Base-by-base conservation (phyloP, 2,329 filamentous ascomycete genomes). In the Ciborinia camelliae region DNA sequence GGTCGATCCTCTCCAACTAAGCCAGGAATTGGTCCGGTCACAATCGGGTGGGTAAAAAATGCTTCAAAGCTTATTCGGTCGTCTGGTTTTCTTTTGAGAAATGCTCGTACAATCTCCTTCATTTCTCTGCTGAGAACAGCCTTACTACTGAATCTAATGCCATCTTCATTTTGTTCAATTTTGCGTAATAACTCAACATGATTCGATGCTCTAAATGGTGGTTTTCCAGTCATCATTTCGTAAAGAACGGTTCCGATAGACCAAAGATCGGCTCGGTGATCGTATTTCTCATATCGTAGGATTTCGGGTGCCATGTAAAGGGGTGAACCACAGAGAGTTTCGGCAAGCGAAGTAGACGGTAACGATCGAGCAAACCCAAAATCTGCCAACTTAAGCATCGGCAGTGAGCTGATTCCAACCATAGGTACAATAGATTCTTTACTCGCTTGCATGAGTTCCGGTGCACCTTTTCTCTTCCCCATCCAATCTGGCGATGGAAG, bases 301-400 rank as follows among this genome's bases (percentile, higher is more conserved):
- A 99, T 99, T 79, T 99, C 95, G 4, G 95, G 95, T 0, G 95
- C 95, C 95, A 99, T 99, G 79, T 99, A 99, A 32, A 99, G 81
- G 12, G 95, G 95, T 15, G 95, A 98, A 23, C 95, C 95, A 76
- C 95, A 99, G 0, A 99, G 85, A 0, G 95, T 99, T 76, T 99
- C 95, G 14, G 95, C 95, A 68, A 99, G 83, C 6, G 93, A 94
- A 0, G 94, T 96, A 9, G 91, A 88, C 2, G 95, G 94, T 57
- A 99, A 80, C 63, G 96, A 92, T 64, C 95, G 88, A 64, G 95
- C 95, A 75, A 99, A 99, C n/a, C 95, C 95, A 75, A 99, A 99
- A 79, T 99, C 95, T 65, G 95, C 95, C 71, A 99, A 88, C 79
- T 99, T 99, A 66, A 99, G 85, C 89, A 98, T 96, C 5, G 95